A percentile compares a stretch with the other conserved stretches of the same genome.
Evolutionary conservation across 805 yeast genomes (phyloP).

Genomic region (Candida manassasensis): DNA sequence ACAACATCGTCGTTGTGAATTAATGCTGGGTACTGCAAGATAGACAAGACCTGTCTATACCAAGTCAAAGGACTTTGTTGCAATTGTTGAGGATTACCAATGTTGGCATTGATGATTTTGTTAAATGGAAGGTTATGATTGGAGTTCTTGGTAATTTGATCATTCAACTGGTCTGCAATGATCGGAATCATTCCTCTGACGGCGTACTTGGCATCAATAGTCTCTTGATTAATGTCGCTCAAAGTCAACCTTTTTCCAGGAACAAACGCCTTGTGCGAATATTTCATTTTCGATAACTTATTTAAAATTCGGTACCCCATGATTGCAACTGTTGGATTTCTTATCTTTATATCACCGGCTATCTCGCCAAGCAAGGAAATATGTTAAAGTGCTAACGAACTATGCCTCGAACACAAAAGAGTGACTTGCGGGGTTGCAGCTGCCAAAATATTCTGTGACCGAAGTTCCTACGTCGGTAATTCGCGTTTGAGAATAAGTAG

Average conservation of each 20-base stretch:
- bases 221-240: constrained; percentile 62
- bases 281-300: not conserved
- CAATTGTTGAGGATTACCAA: constrained; percentile 97
- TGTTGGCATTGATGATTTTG: constrained; percentile 81
- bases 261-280: constrained; percentile 1
- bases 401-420: no score
- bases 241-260: constrained; percentile 10
- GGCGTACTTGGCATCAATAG: constrained; percentile 87
- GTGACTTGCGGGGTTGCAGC: no score
- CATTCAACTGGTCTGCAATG: constrained; percentile 79
- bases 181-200: constrained; percentile 94
- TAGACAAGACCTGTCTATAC: constrained; percentile 83
- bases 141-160: constrained; percentile 48
- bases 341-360: no score
- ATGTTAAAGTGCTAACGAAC: no score
- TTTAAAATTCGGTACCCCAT: not conserved
- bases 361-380: no score
- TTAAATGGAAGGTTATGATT: constrained; percentile 63
- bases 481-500: no score
- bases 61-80: constrained; percentile 94
- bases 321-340: no score
- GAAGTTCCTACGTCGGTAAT: no score
- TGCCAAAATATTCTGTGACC: no score
- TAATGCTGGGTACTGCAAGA: constrained; percentile 80
- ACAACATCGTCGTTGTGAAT: constrained; percentile 29